Conservation (phyloP, 441 rosid genomes). For the Viola pubescens region DNA sequence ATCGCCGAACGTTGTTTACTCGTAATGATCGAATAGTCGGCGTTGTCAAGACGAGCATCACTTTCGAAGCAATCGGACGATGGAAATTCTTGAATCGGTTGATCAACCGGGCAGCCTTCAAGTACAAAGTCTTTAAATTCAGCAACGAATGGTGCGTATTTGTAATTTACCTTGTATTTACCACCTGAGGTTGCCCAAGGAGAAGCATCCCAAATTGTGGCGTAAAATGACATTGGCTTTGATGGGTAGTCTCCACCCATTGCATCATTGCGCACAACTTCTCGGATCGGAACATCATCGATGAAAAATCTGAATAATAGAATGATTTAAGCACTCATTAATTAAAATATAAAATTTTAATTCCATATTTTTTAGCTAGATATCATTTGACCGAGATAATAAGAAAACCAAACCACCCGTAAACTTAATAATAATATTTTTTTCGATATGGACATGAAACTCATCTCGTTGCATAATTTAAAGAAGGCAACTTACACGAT, state of each 20-base stretch:
- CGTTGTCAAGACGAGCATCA: constrained; percentile 16
- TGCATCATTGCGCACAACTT: constrained; percentile 13
- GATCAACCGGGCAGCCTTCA: constrained; percentile 25
- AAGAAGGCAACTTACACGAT: background rate
- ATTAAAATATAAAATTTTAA: too few relatives aligned
- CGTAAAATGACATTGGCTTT: constrained; percentile 37
- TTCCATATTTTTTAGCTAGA: too few relatives aligned
- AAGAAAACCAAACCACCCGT: too few relatives aligned
- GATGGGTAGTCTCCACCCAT: constrained; percentile 36
- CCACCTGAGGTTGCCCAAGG: constrained; percentile 37
- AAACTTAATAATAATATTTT: too few relatives aligned
- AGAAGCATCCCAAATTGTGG: constrained; percentile 48
- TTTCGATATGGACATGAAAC: too few relatives aligned
- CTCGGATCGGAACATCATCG: constrained; percentile 30
- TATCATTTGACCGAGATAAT: too few relatives aligned
- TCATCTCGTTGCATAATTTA: too few relatives aligned
- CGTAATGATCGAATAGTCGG: constrained; percentile 17
- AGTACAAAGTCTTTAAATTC: constrained; percentile 26
- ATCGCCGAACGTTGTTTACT: constrained; percentile 22
- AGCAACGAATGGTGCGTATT: constrained; percentile 26
- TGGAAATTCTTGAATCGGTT: constrained; percentile 22
- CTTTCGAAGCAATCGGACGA: constrained; percentile 16
- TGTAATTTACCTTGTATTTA: constrained; percentile 27
- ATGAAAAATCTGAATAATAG: constrained; percentile 17
- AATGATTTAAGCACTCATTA: too few relatives aligned